Evolutionary conservation across 2,329 filamentous ascomycete species (phyloP), one percentile per base, ranked within the genome.

Genomic region (Curvularia hawaiiensis): DNA sequence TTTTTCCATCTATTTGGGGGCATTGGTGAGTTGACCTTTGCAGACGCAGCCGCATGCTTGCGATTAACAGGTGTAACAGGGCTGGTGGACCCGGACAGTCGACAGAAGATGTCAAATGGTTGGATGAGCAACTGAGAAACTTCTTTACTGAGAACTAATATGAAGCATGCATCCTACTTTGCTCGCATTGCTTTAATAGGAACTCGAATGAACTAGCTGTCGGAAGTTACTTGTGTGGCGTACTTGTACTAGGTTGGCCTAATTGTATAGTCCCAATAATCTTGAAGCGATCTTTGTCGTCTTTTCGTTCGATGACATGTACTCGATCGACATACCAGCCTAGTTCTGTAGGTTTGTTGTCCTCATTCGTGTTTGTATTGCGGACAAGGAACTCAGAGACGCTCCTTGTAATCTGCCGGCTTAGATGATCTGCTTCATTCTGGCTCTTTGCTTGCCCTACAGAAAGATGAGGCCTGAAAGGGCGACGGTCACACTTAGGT

Each of bases 51-150:
- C 2, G 50, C 2, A 24, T 31, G 35, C 20, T 28, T 39, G n/a
- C 47, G 51, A 56, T 54, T 66, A 48, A 72, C 44, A 7, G 16
- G 26, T 35, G 20, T 20, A 47, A 14, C 46, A 78, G 90, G 89
- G 2, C 90, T 89, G 8, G 89, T 75, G 90, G 89, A 1, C 90
- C 90, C 4, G 89, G 89, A 0, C 82, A 88, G n/a, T 90, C 84
- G 63, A 84, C 83, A 56, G 86, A 88, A 31, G 90, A 93, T 72
- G 83, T 88, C 2, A 84, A 85, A 66, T 93, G 89, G 88, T 78
- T 93, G 41, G 88, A 92, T 68, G 79, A 84, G 28, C 83, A 83
- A 62, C 70, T 91, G 56, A 79, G 76, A 16, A 75, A 76, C 7
- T 84, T 89, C 50, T 84, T 88, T 58, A 75, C 60, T 11, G 60